Evolutionary conservation across 2,329 filamentous ascomycete species (phyloP), one percentile per base, ranked within the genome.

Genomic region (Phoma sp.): DNA sequence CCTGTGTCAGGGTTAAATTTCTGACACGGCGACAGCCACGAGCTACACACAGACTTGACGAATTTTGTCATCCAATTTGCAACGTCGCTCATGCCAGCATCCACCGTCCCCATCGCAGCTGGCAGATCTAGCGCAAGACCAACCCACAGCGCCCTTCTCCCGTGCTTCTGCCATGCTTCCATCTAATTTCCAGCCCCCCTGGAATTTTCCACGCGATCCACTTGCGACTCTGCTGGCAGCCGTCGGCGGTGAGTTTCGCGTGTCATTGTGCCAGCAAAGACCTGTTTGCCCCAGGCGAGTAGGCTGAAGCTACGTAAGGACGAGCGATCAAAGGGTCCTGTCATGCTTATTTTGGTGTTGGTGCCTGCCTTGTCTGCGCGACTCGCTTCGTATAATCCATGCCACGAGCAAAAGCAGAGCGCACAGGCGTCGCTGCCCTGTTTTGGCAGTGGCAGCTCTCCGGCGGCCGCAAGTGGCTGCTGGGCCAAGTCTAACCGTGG

Each of bases 151-250:
- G 61, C 32, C 60, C 69, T 75, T 74, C 72, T 74, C 65, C 71
- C 71, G 71, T 65, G 60, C 69, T 75, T 75, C 71, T 69, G 63
- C 62, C 60, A 68, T 57, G 52, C 69, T 75, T 74, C 72, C 61
- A 74, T 69, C 58, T 51, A 65, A 67, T 66, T 64, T 70, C 59
- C 58, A 55, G 45, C 41, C 52, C 62, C 65, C 64, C 60, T 60
- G 60, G 58, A 65, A 59, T 64, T 62, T 56, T 55, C 45, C 32
- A 57, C 46, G 62, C 59, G 27, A 6, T 62, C 64, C 61, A 66
- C 61, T 37, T 52, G 18, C 57, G 52, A 42, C 13, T 46, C 48
- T 58, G 55, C 52, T 60, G 55, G 53, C 47, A 52, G 46, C 62
- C 59, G 37, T 49, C 30, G 62, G 67, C 65, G 65, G 67, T 70